Evolutionary conservation across 1,139 yeast species (phyloP).

Genomic region (Geotrichum aggregatum): DNA sequence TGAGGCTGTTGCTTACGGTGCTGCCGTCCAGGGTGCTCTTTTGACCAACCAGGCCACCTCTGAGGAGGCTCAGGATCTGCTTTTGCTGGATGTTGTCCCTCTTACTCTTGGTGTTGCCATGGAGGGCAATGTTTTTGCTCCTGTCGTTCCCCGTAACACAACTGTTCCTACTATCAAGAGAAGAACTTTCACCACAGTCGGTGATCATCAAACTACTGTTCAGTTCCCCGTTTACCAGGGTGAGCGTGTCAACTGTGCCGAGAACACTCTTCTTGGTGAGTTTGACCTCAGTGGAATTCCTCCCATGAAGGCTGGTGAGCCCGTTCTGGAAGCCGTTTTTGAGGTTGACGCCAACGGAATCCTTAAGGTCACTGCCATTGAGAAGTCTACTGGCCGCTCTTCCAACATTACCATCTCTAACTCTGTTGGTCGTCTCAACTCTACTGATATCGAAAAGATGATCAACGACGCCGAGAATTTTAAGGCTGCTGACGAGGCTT

Average conservation of each 20-base stretch:
- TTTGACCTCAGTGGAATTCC: constrained; percentile 98
- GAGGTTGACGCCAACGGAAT: constrained; percentile 99
- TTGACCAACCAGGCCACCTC: constrained; percentile 96
- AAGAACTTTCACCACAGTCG: constrained; percentile 99
- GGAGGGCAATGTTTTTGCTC: constrained; percentile 99
- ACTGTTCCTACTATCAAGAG: constrained; percentile 99
- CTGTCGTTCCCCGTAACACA: constrained; percentile 99
- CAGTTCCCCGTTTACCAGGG: constrained; percentile 99
- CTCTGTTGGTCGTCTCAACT: constrained; percentile 98
- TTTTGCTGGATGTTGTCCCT: constrained; percentile 97
- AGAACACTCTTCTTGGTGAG: constrained; percentile 99
- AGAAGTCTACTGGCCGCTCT: constrained; percentile 98
- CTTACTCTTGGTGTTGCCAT: constrained; percentile 99
- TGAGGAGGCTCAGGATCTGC: constrained; percentile 94
- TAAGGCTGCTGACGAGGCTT: constrained; percentile 98
- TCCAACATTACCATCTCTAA: constrained; percentile 99
- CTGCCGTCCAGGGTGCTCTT: constrained; percentile 99
- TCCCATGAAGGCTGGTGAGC: constrained; percentile 99
- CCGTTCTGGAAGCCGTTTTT: constrained; percentile 98
- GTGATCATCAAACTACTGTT: constrained; percentile 98
- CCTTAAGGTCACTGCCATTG: constrained; percentile 98
- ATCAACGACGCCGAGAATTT: constrained; percentile 97
- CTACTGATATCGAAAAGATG: constrained; percentile 98
- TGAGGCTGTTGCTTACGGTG: constrained; percentile 99
- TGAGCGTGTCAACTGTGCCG: constrained; percentile 99